Evolutionary conservation across 1,284 basidiomycete genomes (phyloP).

Genomic region (Hemileia vastatrix): DNA sequence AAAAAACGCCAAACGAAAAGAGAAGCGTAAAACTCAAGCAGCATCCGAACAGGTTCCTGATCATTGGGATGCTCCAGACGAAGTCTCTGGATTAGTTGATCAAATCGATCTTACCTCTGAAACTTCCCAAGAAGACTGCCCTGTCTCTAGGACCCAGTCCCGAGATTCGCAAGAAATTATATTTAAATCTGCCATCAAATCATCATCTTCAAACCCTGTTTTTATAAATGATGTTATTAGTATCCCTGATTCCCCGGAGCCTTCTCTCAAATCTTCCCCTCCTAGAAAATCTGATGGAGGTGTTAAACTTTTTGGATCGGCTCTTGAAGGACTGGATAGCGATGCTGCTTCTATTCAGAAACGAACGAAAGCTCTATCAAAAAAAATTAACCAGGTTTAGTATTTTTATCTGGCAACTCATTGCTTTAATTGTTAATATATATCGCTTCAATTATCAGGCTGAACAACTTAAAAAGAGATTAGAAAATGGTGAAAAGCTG

Average conservation of each 20-base stretch:
- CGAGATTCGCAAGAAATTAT: background rate
- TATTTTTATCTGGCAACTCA: too few species aligned
- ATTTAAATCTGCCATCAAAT: conserved; percentile 15
- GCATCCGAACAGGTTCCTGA: conserved; percentile 48
- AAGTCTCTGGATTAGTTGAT: background rate
- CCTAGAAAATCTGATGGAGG: conserved; percentile 5
- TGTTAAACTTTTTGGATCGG: conserved; percentile 9
- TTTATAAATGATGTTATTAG: conserved; percentile 6
- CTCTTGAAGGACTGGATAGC: conserved; percentile 6
- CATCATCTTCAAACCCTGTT: conserved; percentile 14
- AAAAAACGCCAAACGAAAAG: conserved; percentile 59
- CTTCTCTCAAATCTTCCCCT: background rate
- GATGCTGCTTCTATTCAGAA: background rate
- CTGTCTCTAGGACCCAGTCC: background rate
- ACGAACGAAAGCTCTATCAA: too few species aligned
- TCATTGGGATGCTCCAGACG: conserved; percentile 14
- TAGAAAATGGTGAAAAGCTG: conserved; percentile 3
- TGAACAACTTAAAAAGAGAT: conserved; percentile 10
- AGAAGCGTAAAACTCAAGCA: conserved; percentile 33
- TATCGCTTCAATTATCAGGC: too few species aligned
- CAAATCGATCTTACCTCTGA: background rate
- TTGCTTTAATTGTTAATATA: too few species aligned
- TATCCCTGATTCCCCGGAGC: background rate
- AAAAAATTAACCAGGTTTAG: too few species aligned
- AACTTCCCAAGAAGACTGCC: background rate